Evolutionary conservation across 2,329 filamentous ascomycete species (phyloP).

Genomic region (Aureobasidium sp.): DNA sequence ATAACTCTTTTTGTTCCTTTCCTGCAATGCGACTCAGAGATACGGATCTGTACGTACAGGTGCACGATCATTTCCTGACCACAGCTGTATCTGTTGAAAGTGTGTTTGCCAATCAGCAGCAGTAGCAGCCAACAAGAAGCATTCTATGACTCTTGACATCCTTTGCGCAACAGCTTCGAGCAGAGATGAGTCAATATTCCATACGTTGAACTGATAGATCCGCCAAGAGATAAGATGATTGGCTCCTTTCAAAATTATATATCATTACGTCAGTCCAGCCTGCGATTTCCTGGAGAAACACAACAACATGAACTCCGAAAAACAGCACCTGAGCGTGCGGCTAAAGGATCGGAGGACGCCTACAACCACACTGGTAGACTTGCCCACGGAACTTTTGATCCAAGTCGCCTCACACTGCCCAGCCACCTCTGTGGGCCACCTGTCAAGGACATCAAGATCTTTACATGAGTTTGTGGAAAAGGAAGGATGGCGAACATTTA

Average conservation of each 20-base stretch:
- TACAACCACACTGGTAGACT: conserved; percentile 24
- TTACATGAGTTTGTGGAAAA: conserved; percentile 39
- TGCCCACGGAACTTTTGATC: conserved; percentile 33
- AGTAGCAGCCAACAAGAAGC: neutral
- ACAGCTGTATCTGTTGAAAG: neutral
- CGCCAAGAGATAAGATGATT: conserved; percentile 10
- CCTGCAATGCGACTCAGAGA: neutral
- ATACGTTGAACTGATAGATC: neutral
- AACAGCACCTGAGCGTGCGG: neutral
- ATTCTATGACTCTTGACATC: neutral
- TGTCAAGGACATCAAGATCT: conserved; percentile 39
- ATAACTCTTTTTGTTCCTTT: neutral
- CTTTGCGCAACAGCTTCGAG: neutral
- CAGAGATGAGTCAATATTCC: neutral
- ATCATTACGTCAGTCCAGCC: conserved; percentile 5
- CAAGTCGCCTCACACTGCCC: conserved; percentile 35
- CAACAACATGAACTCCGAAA: neutral
- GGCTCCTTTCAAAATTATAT: neutral
- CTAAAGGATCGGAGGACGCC: neutral
- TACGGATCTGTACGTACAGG: neutral
- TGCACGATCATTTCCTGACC: neutral
- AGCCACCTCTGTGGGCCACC: conserved; percentile 35
- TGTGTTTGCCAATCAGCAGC: neutral
- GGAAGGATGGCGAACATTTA: conserved; percentile 43
- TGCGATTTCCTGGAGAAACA: neutral